Conservation (phyloP, 192 early-diverging fungal species). For the Coemansia sp. region DNA sequence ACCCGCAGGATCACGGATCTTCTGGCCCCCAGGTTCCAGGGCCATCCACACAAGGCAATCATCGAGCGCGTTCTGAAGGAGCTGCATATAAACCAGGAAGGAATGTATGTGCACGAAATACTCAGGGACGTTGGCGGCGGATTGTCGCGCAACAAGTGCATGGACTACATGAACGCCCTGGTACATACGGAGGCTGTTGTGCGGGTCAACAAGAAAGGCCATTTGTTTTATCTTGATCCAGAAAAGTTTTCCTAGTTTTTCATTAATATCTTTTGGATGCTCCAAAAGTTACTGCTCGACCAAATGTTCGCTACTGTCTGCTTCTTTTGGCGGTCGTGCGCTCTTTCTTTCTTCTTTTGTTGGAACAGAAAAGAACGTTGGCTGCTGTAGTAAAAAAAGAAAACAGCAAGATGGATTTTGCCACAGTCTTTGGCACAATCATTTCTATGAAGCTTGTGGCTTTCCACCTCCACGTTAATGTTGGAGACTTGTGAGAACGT, state of each 20-base stretch:
- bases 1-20: slow-evolving; percentile 40
- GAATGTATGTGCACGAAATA: slow-evolving; percentile 51
- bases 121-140: slow-evolving; percentile 34
- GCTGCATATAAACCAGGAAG: slow-evolving; percentile 43
- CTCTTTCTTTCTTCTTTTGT: not conserved
- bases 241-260: slow-evolving; percentile 32
- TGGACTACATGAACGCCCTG: slow-evolving; percentile 50
- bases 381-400: not conserved
- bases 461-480: too few relatives aligned
- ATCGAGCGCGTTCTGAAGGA: slow-evolving; percentile 52
- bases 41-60: slow-evolving; percentile 40
- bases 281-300: too few relatives aligned
- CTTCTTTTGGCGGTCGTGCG: not conserved
- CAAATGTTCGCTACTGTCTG: not conserved
- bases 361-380: not conserved
- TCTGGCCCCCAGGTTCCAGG: slow-evolving; percentile 34
- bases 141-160: slow-evolving; percentile 39
- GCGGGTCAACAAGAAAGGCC: slow-evolving; percentile 50
- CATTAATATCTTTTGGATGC: not conserved
- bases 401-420: not conserved
- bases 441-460: too few relatives aligned
- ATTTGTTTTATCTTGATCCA: slow-evolving; percentile 49
- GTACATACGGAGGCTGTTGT: slow-evolving; percentile 34
- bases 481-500: not conserved
- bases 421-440: too few relatives aligned